Base-by-base conservation (phyloP, 768 basidiomycete genomes). In the Kwoniella bestiolae region DNA sequence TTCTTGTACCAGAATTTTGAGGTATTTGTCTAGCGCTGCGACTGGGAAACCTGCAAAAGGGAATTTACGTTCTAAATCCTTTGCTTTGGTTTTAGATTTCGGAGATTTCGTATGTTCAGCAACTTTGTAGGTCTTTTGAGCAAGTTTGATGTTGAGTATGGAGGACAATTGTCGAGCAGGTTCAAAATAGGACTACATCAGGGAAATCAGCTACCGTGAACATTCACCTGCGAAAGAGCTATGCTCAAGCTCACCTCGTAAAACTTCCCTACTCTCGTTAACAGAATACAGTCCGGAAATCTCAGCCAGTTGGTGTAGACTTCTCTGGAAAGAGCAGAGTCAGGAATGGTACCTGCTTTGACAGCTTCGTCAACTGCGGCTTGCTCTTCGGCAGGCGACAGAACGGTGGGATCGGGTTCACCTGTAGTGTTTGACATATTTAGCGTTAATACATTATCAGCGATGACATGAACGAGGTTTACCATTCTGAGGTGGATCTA, bases 11-110 rank as follows among this genome's bases (percentile, higher is more conserved):
- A 97, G 84, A 18, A 88, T 83, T 80, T 92, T 94, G 77, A 96
- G 85, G 80, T 94, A 85, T 76, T 90, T 92, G 83, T 92, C 89
- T 41, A 95, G 85, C 69, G 94, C 90, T 68, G 85, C 78, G 26
- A 93, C 81, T 0, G 94, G 94, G 80, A 98, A 98, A 21, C 94
- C 94, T 74, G 91, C 91, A 89, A 97, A 95, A 9, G 86, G 84
- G 46, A 92, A 79, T 18, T 56, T 57, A 1, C 66, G 60, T 21
- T 58, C 57, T 2, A 35, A 56, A 29, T 46, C 26, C 7, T 32
- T 28, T 8, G 7, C 32, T 16, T 28, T 57, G 25, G 31, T n/a
- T 34, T 38, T 55, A 14, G 32, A 32, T 32, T 55, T 55, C 9
- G 52, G 7, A n/a, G 52, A 34, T 55, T 55, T 55, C n/a, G 32